Conservation (phyloP, 2,329 filamentous ascomycete species). For the Fusarium sp. region DNA sequence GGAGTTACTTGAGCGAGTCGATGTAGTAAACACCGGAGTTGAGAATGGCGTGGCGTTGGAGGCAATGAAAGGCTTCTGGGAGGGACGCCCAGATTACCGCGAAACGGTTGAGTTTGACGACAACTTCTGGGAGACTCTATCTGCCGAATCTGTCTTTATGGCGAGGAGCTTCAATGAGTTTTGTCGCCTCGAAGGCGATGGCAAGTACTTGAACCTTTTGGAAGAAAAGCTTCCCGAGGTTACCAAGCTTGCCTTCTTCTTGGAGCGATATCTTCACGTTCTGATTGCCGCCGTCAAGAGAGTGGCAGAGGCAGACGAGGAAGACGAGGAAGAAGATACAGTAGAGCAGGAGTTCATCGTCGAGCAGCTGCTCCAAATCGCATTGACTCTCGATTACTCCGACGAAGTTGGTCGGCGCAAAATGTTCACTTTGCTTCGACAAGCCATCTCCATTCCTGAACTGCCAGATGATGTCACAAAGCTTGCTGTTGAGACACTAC, state of each 20-base stretch:
- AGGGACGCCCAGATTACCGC: constrained; percentile 83
- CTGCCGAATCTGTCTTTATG: constrained; percentile 88
- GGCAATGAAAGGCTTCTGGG: constrained; percentile 97
- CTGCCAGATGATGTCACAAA: constrained; percentile 93
- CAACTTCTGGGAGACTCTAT: constrained; percentile 80
- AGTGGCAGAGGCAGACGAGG: constrained; percentile 58
- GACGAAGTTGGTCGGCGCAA: constrained; percentile 94
- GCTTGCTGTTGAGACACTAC: constrained; percentile 81
- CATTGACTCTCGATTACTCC: constrained; percentile 92
- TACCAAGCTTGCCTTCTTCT: constrained; percentile 85
- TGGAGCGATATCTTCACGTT: constrained; percentile 80
- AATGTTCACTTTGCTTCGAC: constrained; percentile 91
- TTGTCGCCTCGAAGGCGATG: constrained; percentile 77
- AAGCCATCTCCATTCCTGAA: constrained; percentile 84
- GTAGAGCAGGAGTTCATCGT: constrained; percentile 95
- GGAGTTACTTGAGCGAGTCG: constrained; percentile 92
- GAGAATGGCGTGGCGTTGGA: constrained; percentile 92
- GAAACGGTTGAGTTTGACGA: constrained; percentile 77
- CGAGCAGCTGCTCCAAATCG: constrained; percentile 93
- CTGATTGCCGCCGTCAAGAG: constrained; percentile 71
- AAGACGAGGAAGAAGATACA: constrained; percentile 81
- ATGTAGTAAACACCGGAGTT: constrained; percentile 87
- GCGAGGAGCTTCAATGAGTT: constrained; percentile 94
- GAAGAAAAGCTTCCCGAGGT: constrained; percentile 97
- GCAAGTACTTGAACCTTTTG: constrained; percentile 76